Conservation (phyloP, 2,329 filamentous ascomycete genomes). For the Aspergillus pseudoviridinutans region DNA sequence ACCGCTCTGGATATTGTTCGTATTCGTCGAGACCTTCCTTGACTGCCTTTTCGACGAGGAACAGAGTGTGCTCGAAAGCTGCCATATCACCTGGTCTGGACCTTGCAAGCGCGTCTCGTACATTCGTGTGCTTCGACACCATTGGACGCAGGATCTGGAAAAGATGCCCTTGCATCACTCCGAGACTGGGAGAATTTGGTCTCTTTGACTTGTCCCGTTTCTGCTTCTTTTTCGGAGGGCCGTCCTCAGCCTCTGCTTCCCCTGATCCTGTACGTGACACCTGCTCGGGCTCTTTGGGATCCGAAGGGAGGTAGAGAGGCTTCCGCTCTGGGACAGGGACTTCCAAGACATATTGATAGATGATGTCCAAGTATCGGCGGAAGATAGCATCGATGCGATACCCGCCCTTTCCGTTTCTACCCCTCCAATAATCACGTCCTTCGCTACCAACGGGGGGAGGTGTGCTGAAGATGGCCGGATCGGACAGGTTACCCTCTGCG, state of each 20-base stretch:
- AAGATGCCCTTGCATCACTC: conserved; percentile 82
- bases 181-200: conserved; percentile 62
- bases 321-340: conserved; percentile 60
- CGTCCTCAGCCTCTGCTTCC: conserved; percentile 41
- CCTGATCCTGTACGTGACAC: conserved; percentile 16
- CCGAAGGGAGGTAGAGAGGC: conserved; percentile 67
- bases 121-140: conserved; percentile 72
- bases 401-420: conserved; percentile 71
- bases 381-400: conserved; percentile 86
- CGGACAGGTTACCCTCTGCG: conserved; percentile 89
- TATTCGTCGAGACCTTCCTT: conserved; percentile 69
- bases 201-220: conserved; percentile 43
- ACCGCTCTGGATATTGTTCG: conserved; percentile 41
- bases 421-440: conserved; percentile 81
- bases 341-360: conserved; percentile 72
- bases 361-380: conserved; percentile 83
- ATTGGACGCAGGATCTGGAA: conserved; percentile 87
- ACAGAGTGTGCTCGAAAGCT: conserved; percentile 71
- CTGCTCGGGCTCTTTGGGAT: conserved; percentile 31
- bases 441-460: conserved; percentile 62
- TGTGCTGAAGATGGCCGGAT: conserved; percentile 78
- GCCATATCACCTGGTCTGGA: conserved; percentile 66
- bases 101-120: conserved; percentile 77
- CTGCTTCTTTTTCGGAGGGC: conserved; percentile 49
- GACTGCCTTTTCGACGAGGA: conserved; percentile 70